These are phyloP conservation scores for Saccharomyces hybrid DNA, from an alignment of 1,139 yeast species.

Conservation along the genomic window DNA sequence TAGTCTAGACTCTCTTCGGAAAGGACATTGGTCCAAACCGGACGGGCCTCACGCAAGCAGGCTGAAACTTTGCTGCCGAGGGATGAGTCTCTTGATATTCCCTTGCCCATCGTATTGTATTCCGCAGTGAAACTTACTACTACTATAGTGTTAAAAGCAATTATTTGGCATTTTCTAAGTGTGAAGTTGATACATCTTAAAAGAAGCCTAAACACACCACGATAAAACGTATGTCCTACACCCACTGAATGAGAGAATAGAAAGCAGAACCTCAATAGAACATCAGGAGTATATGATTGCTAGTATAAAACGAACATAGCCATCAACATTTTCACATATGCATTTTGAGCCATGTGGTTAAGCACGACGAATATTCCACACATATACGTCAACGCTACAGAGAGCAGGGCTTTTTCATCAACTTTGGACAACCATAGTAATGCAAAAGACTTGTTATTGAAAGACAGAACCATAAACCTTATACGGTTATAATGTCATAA, in stretches of 20 bases:
- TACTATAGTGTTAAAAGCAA: not conserved
- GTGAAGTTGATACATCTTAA: not conserved
- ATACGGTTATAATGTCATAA: too few relatives aligned
- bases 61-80: not conserved
- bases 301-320: not conserved
- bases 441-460: not conserved
- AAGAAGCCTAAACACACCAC: slow-evolving; percentile 15
- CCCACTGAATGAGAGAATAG: not conserved
- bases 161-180: not conserved
- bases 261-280: not conserved
- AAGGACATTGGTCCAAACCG: not conserved
- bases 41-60: not conserved
- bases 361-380: not conserved
- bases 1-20: not conserved
- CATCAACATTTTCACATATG: not conserved
- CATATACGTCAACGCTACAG: not conserved
- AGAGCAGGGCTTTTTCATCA: not conserved
- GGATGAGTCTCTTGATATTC: not conserved
- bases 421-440: not conserved
- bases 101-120: not conserved
- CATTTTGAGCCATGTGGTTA: not conserved
- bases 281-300: not conserved
- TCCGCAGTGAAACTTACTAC: not conserved
- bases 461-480: not conserved
- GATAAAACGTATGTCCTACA: slow-evolving; percentile 19